Evolutionary conservation across 2,329 filamentous ascomycete species (phyloP), one percentile per base, ranked within the genome.

Genomic region (Elsinoe australis): DNA sequence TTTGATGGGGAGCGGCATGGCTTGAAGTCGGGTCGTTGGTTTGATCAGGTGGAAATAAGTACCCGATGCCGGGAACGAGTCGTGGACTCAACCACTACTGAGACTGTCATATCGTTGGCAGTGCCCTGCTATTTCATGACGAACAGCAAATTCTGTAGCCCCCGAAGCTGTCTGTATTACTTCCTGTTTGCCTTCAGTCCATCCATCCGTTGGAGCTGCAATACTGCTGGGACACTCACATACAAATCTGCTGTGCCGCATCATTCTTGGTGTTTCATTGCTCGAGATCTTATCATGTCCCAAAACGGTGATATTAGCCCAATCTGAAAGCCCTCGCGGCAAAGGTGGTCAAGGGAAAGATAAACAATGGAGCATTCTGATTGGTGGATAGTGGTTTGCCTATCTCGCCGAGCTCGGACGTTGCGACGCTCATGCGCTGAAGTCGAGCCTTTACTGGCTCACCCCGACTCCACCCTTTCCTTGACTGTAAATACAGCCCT

Each of bases 341-440:
- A 19, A n/a, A 44, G n/a, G 39, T 17, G 17, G 17, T 26, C 21
- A 15, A 41, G 36, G 19, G 15, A 44, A 12, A 32, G 28, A 44
- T 29, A 44, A 44, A 19, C 28, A 44, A 44, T 32, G 9, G 24
- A 32, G 39, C 39, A 32, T 32, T 44, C 39, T 44, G 39, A 44
- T 44, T 44, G 39, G 39, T 19, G 9, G 24, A 21, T 31, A 24
- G 17, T 15, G 21, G 39, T 10, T 19, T n/a, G 8, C 10, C 39
- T 44, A 44, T 44, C 26, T 9, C n/a, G 39, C 39, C 39, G 31
- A 44, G 39, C 14, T 21, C 10, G 12, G 8, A 28, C 21, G 12
- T 12, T 39, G 35, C 35, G 21, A 22, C 32, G n/a, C n/a, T n/a
- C n/a, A n/a, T n/a, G n/a, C n/a, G n/a, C n/a, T n/a, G n/a, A n/a